Percentiles rank a stretch among this genome's conserved stretches.
Conservation (phyloP, 164 flowering plant species). For the Sedum album region DNA sequence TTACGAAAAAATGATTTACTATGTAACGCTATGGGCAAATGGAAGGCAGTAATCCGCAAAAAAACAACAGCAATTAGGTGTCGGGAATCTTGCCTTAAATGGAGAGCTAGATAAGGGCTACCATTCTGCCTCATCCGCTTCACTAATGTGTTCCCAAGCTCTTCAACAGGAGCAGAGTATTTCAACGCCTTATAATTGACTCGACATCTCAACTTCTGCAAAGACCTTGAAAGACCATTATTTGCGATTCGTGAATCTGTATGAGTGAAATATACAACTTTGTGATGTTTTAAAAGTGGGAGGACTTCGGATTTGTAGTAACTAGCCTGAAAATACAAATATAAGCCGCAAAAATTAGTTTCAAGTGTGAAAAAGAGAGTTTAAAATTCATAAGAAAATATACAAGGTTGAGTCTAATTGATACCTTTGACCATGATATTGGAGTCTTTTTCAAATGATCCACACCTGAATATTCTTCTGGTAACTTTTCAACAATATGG, state of each 20-base stretch:
- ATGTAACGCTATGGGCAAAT: too few species aligned
- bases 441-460: conserved; percentile 85
- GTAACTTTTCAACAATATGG: conserved; percentile 74
- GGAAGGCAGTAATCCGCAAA: too few species aligned
- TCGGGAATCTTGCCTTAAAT: conserved; percentile 55
- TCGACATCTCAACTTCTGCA: conserved; percentile 90
- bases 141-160: conserved; percentile 69
- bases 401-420: not conserved
- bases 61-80: too few species aligned
- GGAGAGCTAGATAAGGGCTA: conserved; percentile 82
- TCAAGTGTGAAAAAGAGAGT: too few species aligned
- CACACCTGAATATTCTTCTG: conserved; percentile 45
- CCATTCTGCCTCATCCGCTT: conserved; percentile 64
- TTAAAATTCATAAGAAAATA: not conserved
- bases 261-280: conserved; percentile 87
- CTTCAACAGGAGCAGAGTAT: conserved; percentile 78
- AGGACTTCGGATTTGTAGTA: conserved; percentile 80
- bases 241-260: conserved; percentile 94
- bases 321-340: conserved; percentile 42
- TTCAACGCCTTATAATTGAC: conserved; percentile 81
- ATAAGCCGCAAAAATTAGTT: not conserved
- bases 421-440: conserved; percentile 97
- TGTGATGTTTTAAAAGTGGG: conserved; percentile 81
- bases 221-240: conserved; percentile 61
- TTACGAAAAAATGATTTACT: too few species aligned